These are phyloP conservation scores for Termitomyces bulborhizus DNA, from an alignment of 768 basidiomycete genomes.

Conservation along the genomic window DNA sequence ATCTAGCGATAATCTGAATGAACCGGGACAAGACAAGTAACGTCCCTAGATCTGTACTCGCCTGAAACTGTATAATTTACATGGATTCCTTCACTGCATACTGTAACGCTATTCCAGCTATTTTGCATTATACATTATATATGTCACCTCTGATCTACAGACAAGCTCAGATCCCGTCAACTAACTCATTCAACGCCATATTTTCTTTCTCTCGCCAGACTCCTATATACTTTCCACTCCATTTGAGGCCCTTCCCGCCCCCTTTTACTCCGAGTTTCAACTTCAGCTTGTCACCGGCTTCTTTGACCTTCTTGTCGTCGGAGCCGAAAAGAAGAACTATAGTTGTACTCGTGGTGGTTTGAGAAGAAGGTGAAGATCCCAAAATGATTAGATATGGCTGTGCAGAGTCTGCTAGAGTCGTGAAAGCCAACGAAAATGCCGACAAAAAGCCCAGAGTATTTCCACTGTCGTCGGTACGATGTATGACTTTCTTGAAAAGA, in stretches of 20 bases:
- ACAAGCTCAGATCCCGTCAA: conserved; percentile 21
- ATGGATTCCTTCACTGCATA: neutral
- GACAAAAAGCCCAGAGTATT: conserved; percentile 58
- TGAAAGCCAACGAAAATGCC: conserved; percentile 45
- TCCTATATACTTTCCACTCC: conserved; percentile 71
- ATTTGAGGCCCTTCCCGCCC: conserved; percentile 68
- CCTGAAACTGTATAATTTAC: conserved; percentile 2
- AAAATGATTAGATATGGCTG: conserved; percentile 30
- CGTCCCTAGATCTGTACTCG: neutral
- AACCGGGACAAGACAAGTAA: conserved; percentile 8
- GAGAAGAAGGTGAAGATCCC: conserved; percentile 45
- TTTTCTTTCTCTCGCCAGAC: conserved; percentile 55
- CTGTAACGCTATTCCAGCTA: conserved; percentile 5
- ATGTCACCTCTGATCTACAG: neutral
- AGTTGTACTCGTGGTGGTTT: conserved; percentile 29
- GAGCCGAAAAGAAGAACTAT: conserved; percentile 58
- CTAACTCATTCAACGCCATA: conserved; percentile 29
- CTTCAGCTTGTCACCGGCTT: conserved; percentile 51
- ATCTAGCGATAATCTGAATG: conserved; percentile 1
- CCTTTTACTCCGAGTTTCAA: conserved; percentile 60
- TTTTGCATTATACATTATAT: neutral
- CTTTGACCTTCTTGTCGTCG: conserved; percentile 55
- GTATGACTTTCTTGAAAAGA: conserved; percentile 42
- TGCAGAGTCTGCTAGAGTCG: conserved; percentile 18
- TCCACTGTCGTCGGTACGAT: conserved; percentile 54